Evolutionary conservation across 2,329 filamentous ascomycete species (phyloP), one percentile per base, ranked within the genome.

Genomic region (Aspergillus pseudotamarii): DNA sequence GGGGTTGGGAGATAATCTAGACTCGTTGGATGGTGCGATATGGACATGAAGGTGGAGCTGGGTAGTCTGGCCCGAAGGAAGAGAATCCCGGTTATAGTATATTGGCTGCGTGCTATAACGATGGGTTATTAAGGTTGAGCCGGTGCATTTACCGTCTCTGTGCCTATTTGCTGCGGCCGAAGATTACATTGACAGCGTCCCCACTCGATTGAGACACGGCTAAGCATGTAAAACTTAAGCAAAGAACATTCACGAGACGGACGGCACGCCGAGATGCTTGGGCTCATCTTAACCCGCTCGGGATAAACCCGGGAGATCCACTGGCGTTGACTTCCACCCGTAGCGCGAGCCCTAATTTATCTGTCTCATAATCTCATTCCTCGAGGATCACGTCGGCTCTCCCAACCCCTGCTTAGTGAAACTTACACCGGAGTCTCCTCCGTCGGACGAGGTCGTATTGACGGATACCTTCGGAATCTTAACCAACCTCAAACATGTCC

Each of bases 171-270:
- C 30, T 30, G 28, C 32, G 21, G 48, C 26, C 43, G 1, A 21
- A 28, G 46, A n/a, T 28, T 28, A 30, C 4, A 11, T 50, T 50
- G 46, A 50, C 46, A 48, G 12, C 26, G 23, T n/a, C 28, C 6
- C 51, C 51, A 53, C 50, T 73, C 6, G 21, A 26, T 26, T 48
- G 45, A 48, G 45, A 48, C 45, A 48, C 14, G 34, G 34, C 14
- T 14, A 36, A 36, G 34, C 34, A 36, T 16, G 3, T 26, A 26
- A 26, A 26, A 26, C 26, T 26, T 36, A 36, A 36, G 14, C 34
- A 36, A 14, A 16, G 14, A 16, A 6, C 12, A 26, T 6, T 23
- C 45, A 16, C 45, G 12, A 26, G 45, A 28, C 21, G 45, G 45
- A 48, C 45, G 45, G 45, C 45, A 48, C 12, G 45, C 45, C 45